These are phyloP conservation scores for Coelastrella sp. DNA, from an alignment of 139 green algal genomes.

Conservation along the genomic window DNA sequence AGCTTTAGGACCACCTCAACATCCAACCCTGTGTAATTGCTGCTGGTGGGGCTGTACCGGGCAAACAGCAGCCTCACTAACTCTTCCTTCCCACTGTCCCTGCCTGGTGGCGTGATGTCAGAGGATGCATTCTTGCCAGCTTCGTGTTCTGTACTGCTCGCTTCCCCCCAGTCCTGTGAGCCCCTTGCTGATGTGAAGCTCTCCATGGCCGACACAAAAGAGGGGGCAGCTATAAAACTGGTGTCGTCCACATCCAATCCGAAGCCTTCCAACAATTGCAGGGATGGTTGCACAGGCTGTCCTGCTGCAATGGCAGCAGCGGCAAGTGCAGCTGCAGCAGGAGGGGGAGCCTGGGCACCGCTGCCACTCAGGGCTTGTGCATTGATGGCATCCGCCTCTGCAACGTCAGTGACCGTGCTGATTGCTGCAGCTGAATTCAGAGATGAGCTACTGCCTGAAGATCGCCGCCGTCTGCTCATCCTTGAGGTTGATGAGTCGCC, in stretches of 20 bases:
- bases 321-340: background rate
- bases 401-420: background rate
- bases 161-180: background rate
- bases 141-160: background rate
- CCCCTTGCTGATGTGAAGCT: slow-evolving; percentile 7
- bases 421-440: background rate
- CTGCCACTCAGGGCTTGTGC: background rate
- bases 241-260: slow-evolving; percentile 23
- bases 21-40: slow-evolving; percentile 70
- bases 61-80: slow-evolving; percentile 61
- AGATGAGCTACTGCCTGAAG: slow-evolving; percentile 26
- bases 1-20: slow-evolving; percentile 76
- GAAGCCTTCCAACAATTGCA: background rate
- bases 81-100: slow-evolving; percentile 15
- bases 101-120: background rate
- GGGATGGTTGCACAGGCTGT: background rate
- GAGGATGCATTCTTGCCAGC: background rate
- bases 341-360: background rate
- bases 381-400: background rate
- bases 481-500: slow-evolving; percentile 26
- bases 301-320: background rate
- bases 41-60: slow-evolving; percentile 52
- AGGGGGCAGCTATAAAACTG: slow-evolving; percentile 33
- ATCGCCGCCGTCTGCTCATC: background rate
- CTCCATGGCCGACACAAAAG: slow-evolving; percentile 19